phyloP scores from a whole-genome alignment of 1,284 basidiomycete species.

The Malassezia psittaci region DNA sequence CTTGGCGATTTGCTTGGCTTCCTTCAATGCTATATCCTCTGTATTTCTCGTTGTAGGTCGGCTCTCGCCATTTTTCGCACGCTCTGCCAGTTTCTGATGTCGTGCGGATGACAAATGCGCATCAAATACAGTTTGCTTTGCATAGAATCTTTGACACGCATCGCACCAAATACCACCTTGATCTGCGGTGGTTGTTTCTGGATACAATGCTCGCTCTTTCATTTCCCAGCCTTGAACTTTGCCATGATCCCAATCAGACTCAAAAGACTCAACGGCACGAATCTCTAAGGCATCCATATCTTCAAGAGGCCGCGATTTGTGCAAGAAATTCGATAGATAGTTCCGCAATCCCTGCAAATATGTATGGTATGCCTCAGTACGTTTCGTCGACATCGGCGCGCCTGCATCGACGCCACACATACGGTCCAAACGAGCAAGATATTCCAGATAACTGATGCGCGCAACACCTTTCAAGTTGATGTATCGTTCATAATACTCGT shows the following conservation, averaged over 20 bases:
- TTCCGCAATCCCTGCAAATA: slow-evolving; percentile 55
- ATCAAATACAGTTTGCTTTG: slow-evolving; percentile 95
- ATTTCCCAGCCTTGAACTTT: slow-evolving; percentile 66
- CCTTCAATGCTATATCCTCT: not conserved
- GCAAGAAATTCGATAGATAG: slow-evolving; percentile 77
- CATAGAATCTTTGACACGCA: slow-evolving; percentile 83
- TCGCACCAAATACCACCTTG: slow-evolving; percentile 79
- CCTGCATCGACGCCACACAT: slow-evolving; percentile 48
- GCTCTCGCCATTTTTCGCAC: slow-evolving; percentile 52
- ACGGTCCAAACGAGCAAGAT: slow-evolving; percentile 58
- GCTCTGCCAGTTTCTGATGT: slow-evolving; percentile 76
- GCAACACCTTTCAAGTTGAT: slow-evolving; percentile 63
- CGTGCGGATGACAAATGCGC: slow-evolving; percentile 89
- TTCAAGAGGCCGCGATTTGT: slow-evolving; percentile 75
- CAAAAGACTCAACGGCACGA: slow-evolving; percentile 62
- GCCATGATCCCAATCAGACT: slow-evolving; percentile 66
- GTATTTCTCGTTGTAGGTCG: not conserved
- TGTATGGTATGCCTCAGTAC: slow-evolving; percentile 29
- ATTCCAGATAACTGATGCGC: slow-evolving; percentile 83
- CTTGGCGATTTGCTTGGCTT: slow-evolving; percentile 12
- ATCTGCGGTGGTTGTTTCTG: not conserved
- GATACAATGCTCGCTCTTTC: slow-evolving; percentile 46
- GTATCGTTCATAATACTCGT: slow-evolving; percentile 75
- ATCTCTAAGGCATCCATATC: slow-evolving; percentile 64
- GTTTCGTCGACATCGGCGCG: slow-evolving; percentile 31